Base-by-base conservation (phyloP, 2,329 filamentous ascomycete genomes). In the Lasiodiplodia sp. region DNA sequence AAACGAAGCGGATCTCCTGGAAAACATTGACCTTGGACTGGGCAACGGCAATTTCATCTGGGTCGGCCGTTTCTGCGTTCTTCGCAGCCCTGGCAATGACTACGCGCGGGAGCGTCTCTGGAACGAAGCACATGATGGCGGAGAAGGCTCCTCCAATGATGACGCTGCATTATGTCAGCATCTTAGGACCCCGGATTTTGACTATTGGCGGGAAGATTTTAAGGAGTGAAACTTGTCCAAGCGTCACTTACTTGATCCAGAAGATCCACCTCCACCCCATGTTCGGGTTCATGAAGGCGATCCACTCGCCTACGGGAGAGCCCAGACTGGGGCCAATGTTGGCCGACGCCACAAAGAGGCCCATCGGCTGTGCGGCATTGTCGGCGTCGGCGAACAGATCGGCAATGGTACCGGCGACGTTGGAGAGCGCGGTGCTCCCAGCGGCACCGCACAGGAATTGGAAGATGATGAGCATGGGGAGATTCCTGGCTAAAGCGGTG, bases 381-480 rank as follows among this genome's bases (percentile, higher is more conserved):
- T 68, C 67, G 10, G 67, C 67, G n/a, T 68, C 67, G 38, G 67
- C 67, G 37, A 68, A 68, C 25, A 68, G 58, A 51, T 68, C 67
- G 12, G 67, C 67, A 58, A 68, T 68, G 58, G 67, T 68, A 6
- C 67, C 67, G 37, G 67, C 67, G 52, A 68, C 67, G 52, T 68
- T 68, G 28, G 67, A 68, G 18, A 68, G 58, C 37, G 67, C 67
- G n/a, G 67, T 68, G 51, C 67, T 68, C 23, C 67, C 67, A 14
- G 67, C 67, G 28, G 67, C 67, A 47, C 67, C 67, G 52, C 67
- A 68, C 25, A 68, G 52, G 52, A 68, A 68, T 65, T 68, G 67
- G 40, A 68, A 68, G 51, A 68, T 57, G 58, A 68, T 68, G 51
- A 68, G 67, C 67, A 68, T 68, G n/a, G 67, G 67, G 7, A 68